Evolutionary conservation across 192 early-diverging fungal genomes (phyloP).

Genomic region (Irineochytrium annulatum): DNA sequence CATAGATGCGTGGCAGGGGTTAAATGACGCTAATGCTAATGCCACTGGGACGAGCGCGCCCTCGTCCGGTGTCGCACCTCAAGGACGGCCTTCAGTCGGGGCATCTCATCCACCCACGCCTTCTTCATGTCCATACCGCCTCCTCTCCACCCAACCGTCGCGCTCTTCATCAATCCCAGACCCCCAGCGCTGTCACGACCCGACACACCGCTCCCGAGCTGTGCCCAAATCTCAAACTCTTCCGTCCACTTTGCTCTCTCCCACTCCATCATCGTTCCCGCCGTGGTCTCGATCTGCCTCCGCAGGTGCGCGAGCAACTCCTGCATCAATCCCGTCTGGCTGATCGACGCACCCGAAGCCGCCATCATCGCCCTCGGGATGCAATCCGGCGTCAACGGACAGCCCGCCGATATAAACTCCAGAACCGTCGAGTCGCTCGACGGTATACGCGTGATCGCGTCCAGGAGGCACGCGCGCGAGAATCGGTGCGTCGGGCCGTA

Average conservation of each 20-base stretch:
- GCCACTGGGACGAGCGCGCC: too few species aligned
- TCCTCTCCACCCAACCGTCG: background rate
- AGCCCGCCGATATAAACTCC: background rate
- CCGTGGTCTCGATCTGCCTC: background rate
- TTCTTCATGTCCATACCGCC: background rate
- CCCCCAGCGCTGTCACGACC: too few species aligned
- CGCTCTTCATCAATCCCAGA: background rate
- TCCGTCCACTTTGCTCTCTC: background rate
- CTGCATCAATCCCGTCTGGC: background rate
- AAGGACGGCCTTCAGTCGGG: background rate
- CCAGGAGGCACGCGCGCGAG: background rate
- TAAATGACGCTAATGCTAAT: too few species aligned
- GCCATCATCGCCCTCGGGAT: background rate
- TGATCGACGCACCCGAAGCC: background rate
- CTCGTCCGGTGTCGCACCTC: background rate
- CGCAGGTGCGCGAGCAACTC: background rate
- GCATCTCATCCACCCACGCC: background rate
- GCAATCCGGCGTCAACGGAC: background rate
- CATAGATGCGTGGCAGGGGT: too few species aligned
- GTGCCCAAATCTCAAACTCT: background rate
- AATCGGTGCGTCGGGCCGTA: slow-evolving; percentile 3
- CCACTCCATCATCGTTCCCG: background rate
- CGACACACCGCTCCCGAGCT: too few species aligned
- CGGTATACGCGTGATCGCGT: background rate
- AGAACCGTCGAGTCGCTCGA: background rate